Percentiles rank a stretch among this genome's conserved stretches.
phyloP scores from a whole-genome alignment of 148 eudicot genomes.

The Chenopodium suecicum region DNA sequence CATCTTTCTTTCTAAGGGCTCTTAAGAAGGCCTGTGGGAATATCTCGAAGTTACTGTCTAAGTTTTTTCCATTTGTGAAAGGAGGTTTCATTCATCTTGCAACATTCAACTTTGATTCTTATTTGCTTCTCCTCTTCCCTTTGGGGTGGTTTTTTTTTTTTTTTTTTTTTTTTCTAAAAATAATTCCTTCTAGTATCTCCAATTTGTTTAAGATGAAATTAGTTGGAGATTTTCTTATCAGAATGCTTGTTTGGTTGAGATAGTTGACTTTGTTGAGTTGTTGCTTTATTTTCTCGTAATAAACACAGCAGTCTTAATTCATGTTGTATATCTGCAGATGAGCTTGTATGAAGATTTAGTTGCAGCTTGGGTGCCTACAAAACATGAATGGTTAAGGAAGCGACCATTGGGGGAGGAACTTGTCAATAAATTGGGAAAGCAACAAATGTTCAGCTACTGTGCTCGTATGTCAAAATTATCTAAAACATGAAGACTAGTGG shows the following conservation, averaged over 20 bases:
- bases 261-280: not conserved
- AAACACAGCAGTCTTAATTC: constrained; percentile 10
- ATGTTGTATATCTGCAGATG: constrained; percentile 54
- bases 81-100: not conserved
- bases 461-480: constrained; percentile 62
- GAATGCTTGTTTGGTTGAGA: not conserved
- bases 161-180: not conserved
- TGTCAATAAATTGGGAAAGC: constrained; percentile 66
- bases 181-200: not conserved
- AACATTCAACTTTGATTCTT: not conserved
- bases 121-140: not conserved
- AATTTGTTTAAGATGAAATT: not conserved
- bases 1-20: not conserved
- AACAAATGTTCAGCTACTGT: constrained; percentile 90
- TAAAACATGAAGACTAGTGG: constrained; percentile 4
- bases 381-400: constrained; percentile 78
- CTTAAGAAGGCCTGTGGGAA: not conserved
- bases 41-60: not conserved
- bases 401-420: constrained; percentile 88
- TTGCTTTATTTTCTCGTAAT: constrained; percentile 3
- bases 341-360: constrained; percentile 98
- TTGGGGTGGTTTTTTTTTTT: not conserved
- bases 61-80: not conserved
- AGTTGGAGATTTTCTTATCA: not conserved
- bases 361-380: constrained; percentile 98